Evolutionary conservation across 768 basidiomycete species (phyloP).

Genomic region (Cantharellus cinnabarinus): DNA sequence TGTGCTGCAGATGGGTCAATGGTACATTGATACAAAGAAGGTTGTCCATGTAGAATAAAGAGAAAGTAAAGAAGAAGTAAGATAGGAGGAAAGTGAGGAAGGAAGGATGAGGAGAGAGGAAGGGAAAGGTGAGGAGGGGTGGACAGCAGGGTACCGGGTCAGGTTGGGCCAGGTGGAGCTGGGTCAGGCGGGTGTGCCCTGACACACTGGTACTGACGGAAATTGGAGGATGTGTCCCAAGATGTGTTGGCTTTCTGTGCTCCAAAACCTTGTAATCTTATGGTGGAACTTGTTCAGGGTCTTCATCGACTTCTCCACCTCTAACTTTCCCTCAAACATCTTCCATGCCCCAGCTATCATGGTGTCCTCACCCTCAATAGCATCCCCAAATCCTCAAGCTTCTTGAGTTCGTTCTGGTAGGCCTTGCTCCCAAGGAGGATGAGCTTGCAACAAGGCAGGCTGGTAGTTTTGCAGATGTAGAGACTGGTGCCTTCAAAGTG

Average conservation of each 20-base stretch:
- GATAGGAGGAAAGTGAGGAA: no score
- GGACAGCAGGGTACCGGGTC: no score
- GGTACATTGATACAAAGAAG: no score
- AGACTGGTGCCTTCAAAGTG: conserved; percentile 22
- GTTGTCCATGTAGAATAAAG: no score
- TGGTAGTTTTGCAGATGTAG: conserved; percentile 15
- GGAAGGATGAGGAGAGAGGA: no score
- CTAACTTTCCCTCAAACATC: conserved; percentile 11
- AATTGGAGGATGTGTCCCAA: not conserved
- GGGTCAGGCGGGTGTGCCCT: no score
- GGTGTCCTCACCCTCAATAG: conserved; percentile 9
- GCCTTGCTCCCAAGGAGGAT: conserved; percentile 15
- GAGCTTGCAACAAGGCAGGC: conserved; percentile 16
- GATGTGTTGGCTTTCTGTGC: not conserved
- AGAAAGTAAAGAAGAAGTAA: no score
- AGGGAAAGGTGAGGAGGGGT: no score
- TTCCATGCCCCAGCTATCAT: conserved; percentile 10
- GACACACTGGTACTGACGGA: not conserved
- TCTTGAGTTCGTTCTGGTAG: conserved; percentile 13
- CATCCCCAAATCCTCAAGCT: conserved; percentile 11
- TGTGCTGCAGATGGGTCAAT: no score
- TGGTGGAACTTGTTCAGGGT: conserved; percentile 7
- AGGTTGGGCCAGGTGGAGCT: no score
- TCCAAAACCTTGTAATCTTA: not conserved
- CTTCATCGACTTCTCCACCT: conserved; percentile 10